Base-by-base conservation (phyloP, 306 rosid genomes). In the Erythrophleum fordii region DNA sequence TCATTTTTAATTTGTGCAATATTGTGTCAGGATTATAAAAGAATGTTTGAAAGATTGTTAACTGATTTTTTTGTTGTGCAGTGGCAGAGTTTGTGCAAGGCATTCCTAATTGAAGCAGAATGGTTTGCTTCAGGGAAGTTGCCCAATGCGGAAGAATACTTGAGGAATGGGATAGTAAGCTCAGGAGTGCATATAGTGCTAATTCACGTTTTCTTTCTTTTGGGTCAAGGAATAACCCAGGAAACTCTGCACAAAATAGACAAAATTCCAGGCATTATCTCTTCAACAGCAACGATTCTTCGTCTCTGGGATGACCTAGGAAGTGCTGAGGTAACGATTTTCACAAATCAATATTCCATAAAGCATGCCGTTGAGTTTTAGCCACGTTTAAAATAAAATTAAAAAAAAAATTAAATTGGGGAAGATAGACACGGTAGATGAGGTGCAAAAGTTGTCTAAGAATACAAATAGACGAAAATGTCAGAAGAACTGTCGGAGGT, bases 231-330 rank as follows among this genome's bases (percentile, higher is more conserved):
- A 42, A 65, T 89, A 52, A 85, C 72, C 35, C 37, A 62, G 0
- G 28, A 83, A 52, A 91, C 79, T 22, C 77, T 88, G 31, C 7
- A 83, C 4, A 79, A 73, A 44, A 28, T 89, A 67, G 87, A 91
- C 5, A 48, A 17, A 3, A 69, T 39, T 72, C 90, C 89, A 22
- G 37, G 9, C 65, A 81, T 93, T 5, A 72, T 86, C 29, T 78
- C 91, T 26, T 93, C 89, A 0, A 9, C 82, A 0, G 92, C 94
- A 13, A 79, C 88, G 17, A 86, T 93, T 72, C 87, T 91, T 42
- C 81, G 97, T 11, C 97, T 91, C 41, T 93, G 96, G 94, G 96
- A 93, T 66, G 97, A 91, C 75, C 79, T 93, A 44, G 96, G 92
- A 81, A 88, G 58, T 80, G 92, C 94, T 10, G 25, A 83, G 94